Percentiles rank a stretch among this genome's conserved stretches.
phyloP scores from a whole-genome alignment of 2,329 filamentous ascomycete species.

The Trichoderma lentiforme region DNA sequence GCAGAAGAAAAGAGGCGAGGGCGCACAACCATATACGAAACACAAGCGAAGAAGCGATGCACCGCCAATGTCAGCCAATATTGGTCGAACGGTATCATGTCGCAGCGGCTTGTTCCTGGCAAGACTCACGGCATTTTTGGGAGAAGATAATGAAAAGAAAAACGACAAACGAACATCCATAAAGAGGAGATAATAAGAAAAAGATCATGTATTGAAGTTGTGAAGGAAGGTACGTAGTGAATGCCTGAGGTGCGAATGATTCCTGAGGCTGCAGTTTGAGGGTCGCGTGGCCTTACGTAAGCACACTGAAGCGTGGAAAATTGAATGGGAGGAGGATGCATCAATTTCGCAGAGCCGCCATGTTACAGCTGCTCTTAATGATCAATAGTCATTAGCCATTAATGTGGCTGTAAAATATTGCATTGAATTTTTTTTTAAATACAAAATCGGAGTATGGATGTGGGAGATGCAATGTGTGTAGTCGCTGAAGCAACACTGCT shows the following conservation, averaged over 20 bases:
- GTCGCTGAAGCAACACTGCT: background rate
- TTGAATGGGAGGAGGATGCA: background rate
- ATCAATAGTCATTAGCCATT: no score
- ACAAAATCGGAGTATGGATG: background rate
- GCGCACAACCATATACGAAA: background rate
- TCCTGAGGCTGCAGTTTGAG: background rate
- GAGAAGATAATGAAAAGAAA: background rate
- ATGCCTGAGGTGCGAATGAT: background rate
- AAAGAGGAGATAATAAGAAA: background rate
- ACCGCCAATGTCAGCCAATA: background rate
- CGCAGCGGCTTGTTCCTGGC: background rate
- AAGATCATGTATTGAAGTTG: background rate
- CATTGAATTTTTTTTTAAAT: background rate
- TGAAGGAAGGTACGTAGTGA: background rate
- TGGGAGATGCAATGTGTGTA: background rate
- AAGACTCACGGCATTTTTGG: background rate
- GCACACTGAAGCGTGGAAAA: background rate
- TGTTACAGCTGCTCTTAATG: background rate
- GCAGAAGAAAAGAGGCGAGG: background rate
- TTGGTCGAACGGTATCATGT: background rate
- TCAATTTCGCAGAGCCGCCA: background rate
- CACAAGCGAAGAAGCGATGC: background rate
- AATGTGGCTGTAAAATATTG: background rate
- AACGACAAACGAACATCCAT: background rate
- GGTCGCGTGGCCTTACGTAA: background rate